Conservation (phyloP, 2,329 filamentous ascomycete species). For the Mycosphaerella sp. region DNA sequence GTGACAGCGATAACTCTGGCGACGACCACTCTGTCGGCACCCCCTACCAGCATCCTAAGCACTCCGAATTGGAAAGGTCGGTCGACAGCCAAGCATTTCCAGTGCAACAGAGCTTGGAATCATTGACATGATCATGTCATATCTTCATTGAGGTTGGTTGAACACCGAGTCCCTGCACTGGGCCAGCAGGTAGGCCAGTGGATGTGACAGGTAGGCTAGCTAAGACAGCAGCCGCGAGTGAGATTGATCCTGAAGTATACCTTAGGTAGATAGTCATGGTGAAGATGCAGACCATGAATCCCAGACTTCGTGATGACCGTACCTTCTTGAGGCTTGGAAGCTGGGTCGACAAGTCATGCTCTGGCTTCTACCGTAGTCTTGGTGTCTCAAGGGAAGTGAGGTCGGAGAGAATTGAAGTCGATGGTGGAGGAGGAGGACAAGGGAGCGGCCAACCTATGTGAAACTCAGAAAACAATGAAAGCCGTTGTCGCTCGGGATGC, state of each 20-base stretch:
- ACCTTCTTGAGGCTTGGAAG: slow-evolving; percentile 17
- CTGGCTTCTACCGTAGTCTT: background rate
- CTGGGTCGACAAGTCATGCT: slow-evolving; percentile 15
- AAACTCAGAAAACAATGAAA: too few relatives aligned
- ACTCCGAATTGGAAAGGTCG: slow-evolving; percentile 15
- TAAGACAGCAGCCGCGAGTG: slow-evolving; percentile 11
- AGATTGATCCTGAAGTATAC: slow-evolving; percentile 19
- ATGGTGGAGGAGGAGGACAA: too few relatives aligned
- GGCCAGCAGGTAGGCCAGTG: slow-evolving; percentile 5
- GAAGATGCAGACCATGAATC: background rate
- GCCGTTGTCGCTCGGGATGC: background rate
- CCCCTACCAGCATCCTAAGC: slow-evolving; percentile 11
- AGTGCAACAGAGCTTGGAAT: slow-evolving; percentile 15
- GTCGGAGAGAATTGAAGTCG: too few relatives aligned
- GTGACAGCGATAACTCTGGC: slow-evolving; percentile 14
- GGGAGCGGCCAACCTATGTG: too few relatives aligned
- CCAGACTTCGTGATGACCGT: slow-evolving; percentile 8
- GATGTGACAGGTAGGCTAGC: slow-evolving; percentile 6
- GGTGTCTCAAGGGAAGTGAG: too few relatives aligned
- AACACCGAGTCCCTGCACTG: slow-evolving; percentile 9
- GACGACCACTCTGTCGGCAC: slow-evolving; percentile 4
- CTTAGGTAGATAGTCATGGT: too few relatives aligned
- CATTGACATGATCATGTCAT: slow-evolving; percentile 10
- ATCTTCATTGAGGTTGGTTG: slow-evolving; percentile 5
- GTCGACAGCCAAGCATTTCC: slow-evolving; percentile 18